Evolutionary conservation across 2,329 filamentous ascomycete species (phyloP).

Genomic region (Penicillium sp.): DNA sequence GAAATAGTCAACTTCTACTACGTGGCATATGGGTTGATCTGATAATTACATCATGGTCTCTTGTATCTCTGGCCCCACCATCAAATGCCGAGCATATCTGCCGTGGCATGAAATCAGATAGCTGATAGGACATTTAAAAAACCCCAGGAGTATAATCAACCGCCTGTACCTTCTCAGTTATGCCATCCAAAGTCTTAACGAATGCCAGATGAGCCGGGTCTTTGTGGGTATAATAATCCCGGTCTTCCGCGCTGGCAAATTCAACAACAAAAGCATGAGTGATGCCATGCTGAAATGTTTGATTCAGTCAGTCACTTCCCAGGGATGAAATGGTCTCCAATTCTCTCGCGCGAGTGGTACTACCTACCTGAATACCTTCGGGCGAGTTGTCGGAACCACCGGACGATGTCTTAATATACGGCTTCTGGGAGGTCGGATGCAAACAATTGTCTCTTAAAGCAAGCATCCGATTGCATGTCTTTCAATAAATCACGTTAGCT

Average conservation of each 20-base stretch:
- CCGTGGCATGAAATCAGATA: too few species aligned
- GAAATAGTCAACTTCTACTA: too few species aligned
- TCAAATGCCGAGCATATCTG: not conserved
- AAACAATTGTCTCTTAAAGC: slow-evolving; percentile 55
- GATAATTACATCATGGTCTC: too few species aligned
- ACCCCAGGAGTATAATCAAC: slow-evolving; percentile 32
- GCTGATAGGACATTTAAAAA: slow-evolving; percentile 12
- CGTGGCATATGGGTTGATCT: too few species aligned
- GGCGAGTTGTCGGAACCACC: slow-evolving; percentile 60
- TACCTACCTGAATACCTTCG: slow-evolving; percentile 55
- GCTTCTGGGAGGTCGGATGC: slow-evolving; percentile 53
- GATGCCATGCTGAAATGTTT: slow-evolving; percentile 50
- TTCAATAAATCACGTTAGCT: not conserved
- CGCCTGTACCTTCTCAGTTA: slow-evolving; percentile 34
- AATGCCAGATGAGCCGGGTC: slow-evolving; percentile 62
- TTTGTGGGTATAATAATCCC: slow-evolving; percentile 62
- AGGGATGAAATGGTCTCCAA: not conserved
- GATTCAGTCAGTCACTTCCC: not conserved
- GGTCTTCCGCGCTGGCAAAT: slow-evolving; percentile 59
- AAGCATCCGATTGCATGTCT: slow-evolving; percentile 56
- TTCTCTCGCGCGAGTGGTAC: not conserved
- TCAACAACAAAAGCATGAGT: slow-evolving; percentile 66
- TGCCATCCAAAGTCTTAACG: slow-evolving; percentile 39
- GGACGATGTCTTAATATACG: slow-evolving; percentile 56
- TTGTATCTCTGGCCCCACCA: not conserved